These are phyloP conservation scores for Diaporthe batatas DNA, from an alignment of 2,329 filamentous ascomycete genomes.

Conservation along the genomic window DNA sequence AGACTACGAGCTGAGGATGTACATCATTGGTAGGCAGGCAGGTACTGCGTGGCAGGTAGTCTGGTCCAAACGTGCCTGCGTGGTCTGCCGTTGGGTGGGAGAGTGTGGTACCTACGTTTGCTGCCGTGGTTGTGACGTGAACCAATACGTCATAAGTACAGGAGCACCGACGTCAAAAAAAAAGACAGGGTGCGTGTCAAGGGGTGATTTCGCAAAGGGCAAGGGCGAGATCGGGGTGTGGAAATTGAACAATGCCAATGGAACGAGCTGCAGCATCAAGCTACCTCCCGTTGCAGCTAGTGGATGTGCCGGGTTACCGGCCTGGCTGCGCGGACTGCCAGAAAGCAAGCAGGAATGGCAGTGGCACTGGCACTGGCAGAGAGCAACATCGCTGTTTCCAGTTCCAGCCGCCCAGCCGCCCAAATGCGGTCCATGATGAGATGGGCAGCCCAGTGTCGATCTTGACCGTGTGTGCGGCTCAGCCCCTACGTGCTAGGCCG, in stretches of 20 bases:
- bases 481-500: slow-evolving; percentile 11
- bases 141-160: slow-evolving; percentile 40
- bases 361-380: neutral
- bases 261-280: slow-evolving; percentile 6
- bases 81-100: neutral
- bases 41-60: slow-evolving; percentile 1
- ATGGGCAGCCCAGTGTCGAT: slow-evolving; percentile 3
- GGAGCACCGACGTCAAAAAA: slow-evolving; percentile 36
- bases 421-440: neutral
- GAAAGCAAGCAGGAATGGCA: slow-evolving; percentile 11
- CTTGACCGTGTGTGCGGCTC: slow-evolving; percentile 26
- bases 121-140: slow-evolving; percentile 38
- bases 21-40: neutral
- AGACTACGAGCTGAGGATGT: neutral
- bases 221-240: slow-evolving; percentile 11
- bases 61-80: slow-evolving; percentile 13
- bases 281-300: slow-evolving; percentile 21
- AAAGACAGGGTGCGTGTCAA: slow-evolving; percentile 10
- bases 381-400: slow-evolving; percentile 5
- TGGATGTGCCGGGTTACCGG: slow-evolving; percentile 24
- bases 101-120: slow-evolving; percentile 29
- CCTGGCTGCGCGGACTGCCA: neutral
- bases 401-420: slow-evolving; percentile 25
- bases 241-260: slow-evolving; percentile 40
- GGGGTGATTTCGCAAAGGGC: slow-evolving; percentile 12